Base-by-base conservation (phyloP, 352 stramenopile species). In the Blastocystis sp. region DNA sequence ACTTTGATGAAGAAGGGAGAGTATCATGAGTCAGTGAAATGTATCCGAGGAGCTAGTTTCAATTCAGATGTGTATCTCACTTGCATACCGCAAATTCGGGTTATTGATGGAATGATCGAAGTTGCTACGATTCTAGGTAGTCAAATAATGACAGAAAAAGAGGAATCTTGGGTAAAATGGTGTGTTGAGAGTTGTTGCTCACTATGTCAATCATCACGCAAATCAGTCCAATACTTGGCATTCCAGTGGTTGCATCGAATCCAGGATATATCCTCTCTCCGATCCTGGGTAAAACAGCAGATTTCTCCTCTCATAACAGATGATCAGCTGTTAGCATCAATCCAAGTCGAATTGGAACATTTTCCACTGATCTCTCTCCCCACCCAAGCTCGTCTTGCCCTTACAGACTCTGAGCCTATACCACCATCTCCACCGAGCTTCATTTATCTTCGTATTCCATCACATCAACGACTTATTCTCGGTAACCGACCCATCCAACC, bases 11-110 rank as follows among this genome's bases (percentile, higher is more conserved):
- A 70, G 60, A 48, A 62, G 19, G 37, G 37, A n/a, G 33, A 81
- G 70, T 81, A 81, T 17, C 24, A 37, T n/a, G 70, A 81, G 27
- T 58, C 48, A n/a, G 11, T 35, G 37, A 62, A 40, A 3, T 56
- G 27, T 15, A 35, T 40, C 11, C 70, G 51, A 35, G 42, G 70
- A n/a, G 44, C 40, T 13, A 56, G 62, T 22, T 81, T 54, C n/a
- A 81, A 81, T 33, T 66, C 70, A 24, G 70, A 81, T 22, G 30
- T 27, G 37, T 44, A 62, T 35, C 27, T 81, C 42, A 9, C 40
- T 48, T 48, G 40, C 9, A 48, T 48, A 48, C 40, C 40, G 2
- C 40, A 48, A 48, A 48, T 48, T 9, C 40, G 40, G 2, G 40
- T 48, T 48, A 48, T 48, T 2, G 40, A 48, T 48, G 40, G 40